A percentile compares a stretch with the other conserved stretches of the same genome.
These are phyloP conservation scores for Colletotrichum somersetense DNA, from an alignment of 2,329 filamentous ascomycete species.

Conservation along the genomic window DNA sequence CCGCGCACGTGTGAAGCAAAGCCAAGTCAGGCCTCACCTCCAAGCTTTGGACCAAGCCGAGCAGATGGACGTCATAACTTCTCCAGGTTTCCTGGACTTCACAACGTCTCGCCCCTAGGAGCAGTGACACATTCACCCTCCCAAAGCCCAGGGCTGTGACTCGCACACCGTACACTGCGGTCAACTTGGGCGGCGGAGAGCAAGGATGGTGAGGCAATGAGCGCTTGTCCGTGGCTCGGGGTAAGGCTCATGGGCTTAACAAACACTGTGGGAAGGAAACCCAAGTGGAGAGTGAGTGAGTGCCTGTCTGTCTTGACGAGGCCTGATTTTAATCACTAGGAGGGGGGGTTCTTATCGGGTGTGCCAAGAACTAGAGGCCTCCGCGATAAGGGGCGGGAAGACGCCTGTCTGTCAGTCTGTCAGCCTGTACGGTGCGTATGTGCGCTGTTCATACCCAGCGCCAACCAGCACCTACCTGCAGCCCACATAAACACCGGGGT, in stretches of 20 bases:
- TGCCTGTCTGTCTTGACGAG: background rate
- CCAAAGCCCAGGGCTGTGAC: slow-evolving; percentile 8
- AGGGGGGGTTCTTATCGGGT: background rate
- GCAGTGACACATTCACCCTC: slow-evolving; percentile 18
- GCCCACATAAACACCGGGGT: slow-evolving; percentile 27
- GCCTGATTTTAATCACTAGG: background rate
- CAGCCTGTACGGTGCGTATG: background rate
- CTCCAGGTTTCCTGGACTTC: background rate
- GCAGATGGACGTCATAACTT: background rate
- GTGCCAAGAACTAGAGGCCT: background rate
- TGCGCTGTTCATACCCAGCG: background rate
- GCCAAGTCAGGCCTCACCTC: background rate
- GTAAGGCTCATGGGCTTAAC: background rate
- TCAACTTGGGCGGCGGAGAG: background rate
- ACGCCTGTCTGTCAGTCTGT: background rate
- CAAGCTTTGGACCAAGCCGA: background rate
- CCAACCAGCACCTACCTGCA: slow-evolving; percentile 14
- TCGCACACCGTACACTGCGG: slow-evolving; percentile 9
- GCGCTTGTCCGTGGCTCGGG: background rate
- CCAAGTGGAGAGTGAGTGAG: background rate
- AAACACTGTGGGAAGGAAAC: background rate
- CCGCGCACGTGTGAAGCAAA: background rate
- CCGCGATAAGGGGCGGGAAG: background rate
- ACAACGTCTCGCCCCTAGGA: background rate
- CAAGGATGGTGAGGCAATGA: slow-evolving; percentile 19